Conservation (phyloP, 177 flowering plant genomes). For the Vitis hybrid region DNA sequence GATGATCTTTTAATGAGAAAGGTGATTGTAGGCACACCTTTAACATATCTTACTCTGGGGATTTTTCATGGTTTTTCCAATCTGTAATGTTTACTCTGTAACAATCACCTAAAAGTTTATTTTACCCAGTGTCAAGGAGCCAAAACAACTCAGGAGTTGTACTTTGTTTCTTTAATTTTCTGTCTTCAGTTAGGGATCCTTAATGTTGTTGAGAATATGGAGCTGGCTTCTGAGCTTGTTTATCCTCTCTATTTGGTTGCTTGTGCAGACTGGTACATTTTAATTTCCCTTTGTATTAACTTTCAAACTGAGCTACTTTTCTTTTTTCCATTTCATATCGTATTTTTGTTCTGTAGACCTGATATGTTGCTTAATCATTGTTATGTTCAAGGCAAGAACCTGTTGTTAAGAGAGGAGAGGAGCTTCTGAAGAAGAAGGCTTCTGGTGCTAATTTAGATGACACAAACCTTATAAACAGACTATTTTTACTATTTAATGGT, state of each 20-base stretch:
- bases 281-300: not conserved
- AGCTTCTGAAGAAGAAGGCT: slow-evolving; percentile 80
- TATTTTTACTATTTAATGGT: slow-evolving; percentile 85
- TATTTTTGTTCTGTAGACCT: slow-evolving; percentile 8
- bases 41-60: not conserved
- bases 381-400: slow-evolving; percentile 69
- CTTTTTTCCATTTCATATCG: not conserved
- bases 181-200: slow-evolving; percentile 71
- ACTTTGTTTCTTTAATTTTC: slow-evolving; percentile 12
- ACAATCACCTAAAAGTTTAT: not conserved
- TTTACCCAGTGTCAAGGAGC: too few species aligned
- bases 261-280: slow-evolving; percentile 65
- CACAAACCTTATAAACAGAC: slow-evolving; percentile 52
- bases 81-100: not conserved
- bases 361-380: slow-evolving; percentile 22
- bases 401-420: slow-evolving; percentile 85
- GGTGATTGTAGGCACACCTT: slow-evolving; percentile 37
- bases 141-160: too few species aligned
- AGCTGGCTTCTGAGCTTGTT: slow-evolving; percentile 62
- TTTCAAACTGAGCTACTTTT: not conserved
- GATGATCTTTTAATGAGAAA: slow-evolving; percentile 64
- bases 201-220: slow-evolving; percentile 77
- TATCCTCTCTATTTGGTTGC: slow-evolving; percentile 79
- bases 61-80: slow-evolving; percentile 5
- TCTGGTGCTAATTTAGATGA: slow-evolving; percentile 75